Evolutionary conservation across 2,329 filamentous ascomycete genomes (phyloP).

Genomic region (Metarhizium anisopliae): DNA sequence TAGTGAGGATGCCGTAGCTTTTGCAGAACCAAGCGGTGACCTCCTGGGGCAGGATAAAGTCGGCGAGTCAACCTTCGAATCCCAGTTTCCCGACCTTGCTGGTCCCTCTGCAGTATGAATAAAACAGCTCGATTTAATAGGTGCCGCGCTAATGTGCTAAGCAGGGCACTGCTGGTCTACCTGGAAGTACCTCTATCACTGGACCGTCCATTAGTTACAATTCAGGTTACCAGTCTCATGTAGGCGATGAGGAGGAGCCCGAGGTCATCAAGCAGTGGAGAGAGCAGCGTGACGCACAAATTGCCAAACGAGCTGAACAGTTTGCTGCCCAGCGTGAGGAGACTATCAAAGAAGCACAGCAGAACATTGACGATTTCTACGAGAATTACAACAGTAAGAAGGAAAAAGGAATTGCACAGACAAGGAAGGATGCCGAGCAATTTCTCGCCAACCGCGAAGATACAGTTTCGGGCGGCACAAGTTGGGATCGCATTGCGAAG

Average conservation of each 20-base stretch:
- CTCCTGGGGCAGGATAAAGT: slow-evolving; percentile 61
- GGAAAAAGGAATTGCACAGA: slow-evolving; percentile 85
- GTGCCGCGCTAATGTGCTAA: background rate
- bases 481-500: slow-evolving; percentile 97
- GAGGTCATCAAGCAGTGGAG: slow-evolving; percentile 90
- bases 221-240: slow-evolving; percentile 50
- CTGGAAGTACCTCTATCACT: slow-evolving; percentile 50
- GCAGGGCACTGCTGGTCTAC: slow-evolving; percentile 20
- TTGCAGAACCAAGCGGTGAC: slow-evolving; percentile 57
- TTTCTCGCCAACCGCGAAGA: slow-evolving; percentile 86
- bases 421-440: slow-evolving; percentile 83
- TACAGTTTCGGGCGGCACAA: slow-evolving; percentile 87
- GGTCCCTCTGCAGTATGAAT: slow-evolving; percentile 23
- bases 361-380: slow-evolving; percentile 98
- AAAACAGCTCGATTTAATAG: background rate
- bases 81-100: slow-evolving; percentile 77
- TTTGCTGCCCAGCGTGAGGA: slow-evolving; percentile 74
- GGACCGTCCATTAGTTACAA: slow-evolving; percentile 57
- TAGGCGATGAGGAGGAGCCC: slow-evolving; percentile 68
- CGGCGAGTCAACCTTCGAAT: slow-evolving; percentile 59
- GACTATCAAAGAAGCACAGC: slow-evolving; percentile 79
- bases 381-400: slow-evolving; percentile 98
- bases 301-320: slow-evolving; percentile 76
- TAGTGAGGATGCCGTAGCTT: slow-evolving; percentile 58
- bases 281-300: slow-evolving; percentile 73